Percentiles rank a stretch among this genome's conserved stretches.
phyloP scores from a whole-genome alignment of 164 flowering plant species.

The Cinnamomum chago region DNA sequence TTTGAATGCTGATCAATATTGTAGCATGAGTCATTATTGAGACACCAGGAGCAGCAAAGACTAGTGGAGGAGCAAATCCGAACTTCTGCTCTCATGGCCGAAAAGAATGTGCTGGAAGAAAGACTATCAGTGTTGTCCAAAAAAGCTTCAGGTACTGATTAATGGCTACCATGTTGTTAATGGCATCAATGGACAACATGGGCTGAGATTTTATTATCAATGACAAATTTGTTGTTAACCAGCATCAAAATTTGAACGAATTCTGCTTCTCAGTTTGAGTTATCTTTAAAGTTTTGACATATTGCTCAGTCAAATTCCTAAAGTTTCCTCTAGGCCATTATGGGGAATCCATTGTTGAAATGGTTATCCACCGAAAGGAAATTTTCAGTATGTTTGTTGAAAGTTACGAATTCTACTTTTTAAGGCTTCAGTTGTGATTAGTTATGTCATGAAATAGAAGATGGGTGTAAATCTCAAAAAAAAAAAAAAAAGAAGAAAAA shows the following conservation, averaged over 20 bases:
- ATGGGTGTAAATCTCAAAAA: too few species aligned
- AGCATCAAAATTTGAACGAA: neutral
- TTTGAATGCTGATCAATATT: slow-evolving; percentile 1
- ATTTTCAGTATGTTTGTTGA: neutral
- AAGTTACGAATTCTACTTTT: too few species aligned
- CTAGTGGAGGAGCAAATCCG: slow-evolving; percentile 66
- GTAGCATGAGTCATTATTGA: slow-evolving; percentile 62
- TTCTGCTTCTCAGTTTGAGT: neutral
- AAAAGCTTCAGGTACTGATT: slow-evolving; percentile 47
- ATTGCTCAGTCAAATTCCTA: neutral
- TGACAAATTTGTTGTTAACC: neutral
- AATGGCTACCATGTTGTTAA: neutral
- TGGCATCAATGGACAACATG: neutral
- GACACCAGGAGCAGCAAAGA: slow-evolving; percentile 63
- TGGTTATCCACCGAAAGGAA: neutral
- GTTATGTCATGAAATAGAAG: too few species aligned
- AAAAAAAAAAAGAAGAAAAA: too few species aligned
- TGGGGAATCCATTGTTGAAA: neutral
- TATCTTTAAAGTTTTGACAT: too few species aligned
- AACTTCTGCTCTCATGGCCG: slow-evolving; percentile 46
- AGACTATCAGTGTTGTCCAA: slow-evolving; percentile 42
- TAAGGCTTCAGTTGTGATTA: too few species aligned
- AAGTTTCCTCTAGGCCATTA: too few species aligned
- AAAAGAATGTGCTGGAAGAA: slow-evolving; percentile 70
- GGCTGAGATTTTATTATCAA: neutral